A percentile compares a stretch with the other conserved stretches of the same genome.
Conservation (phyloP, 1,284 basidiomycete species). For the Malassezia yamatoensis region DNA sequence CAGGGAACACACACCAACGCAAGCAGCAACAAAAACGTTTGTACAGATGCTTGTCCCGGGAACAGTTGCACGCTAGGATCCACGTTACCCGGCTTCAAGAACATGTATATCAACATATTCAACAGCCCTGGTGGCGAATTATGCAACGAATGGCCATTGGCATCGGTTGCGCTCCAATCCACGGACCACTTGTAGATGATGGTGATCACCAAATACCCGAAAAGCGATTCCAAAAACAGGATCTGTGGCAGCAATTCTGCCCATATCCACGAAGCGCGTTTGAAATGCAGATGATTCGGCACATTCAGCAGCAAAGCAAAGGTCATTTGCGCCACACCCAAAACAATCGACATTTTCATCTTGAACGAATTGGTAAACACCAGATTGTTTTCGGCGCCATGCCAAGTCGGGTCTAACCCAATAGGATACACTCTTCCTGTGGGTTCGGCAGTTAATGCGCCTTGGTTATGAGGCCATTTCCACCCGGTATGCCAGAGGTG, state of each 20-base stretch:
- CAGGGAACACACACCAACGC: slow-evolving; percentile 87
- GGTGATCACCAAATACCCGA: slow-evolving; percentile 87
- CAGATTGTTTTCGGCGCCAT: slow-evolving; percentile 79
- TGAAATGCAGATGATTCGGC: slow-evolving; percentile 88
- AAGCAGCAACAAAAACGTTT: slow-evolving; percentile 67
- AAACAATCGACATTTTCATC: slow-evolving; percentile 99
- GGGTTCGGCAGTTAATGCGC: slow-evolving; percentile 46
- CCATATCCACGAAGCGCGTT: slow-evolving; percentile 71
- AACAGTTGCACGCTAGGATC: slow-evolving; percentile 66
- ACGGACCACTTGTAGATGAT: slow-evolving; percentile 96
- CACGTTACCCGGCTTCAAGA: slow-evolving; percentile 51
- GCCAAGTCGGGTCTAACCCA: slow-evolving; percentile 91
- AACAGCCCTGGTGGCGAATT: slow-evolving; percentile 72
- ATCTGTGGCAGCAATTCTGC: slow-evolving; percentile 94
- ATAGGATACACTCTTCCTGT: slow-evolving; percentile 68
- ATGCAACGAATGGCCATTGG: slow-evolving; percentile 50
- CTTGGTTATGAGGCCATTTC: slow-evolving; percentile 58
- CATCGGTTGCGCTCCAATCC: slow-evolving; percentile 66
- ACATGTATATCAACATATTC: slow-evolving; percentile 47
- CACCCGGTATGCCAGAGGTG: slow-evolving; percentile 82
- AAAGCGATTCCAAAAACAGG: slow-evolving; percentile 92
- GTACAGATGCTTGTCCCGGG: slow-evolving; percentile 74
- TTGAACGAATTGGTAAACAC: slow-evolving; percentile 98
- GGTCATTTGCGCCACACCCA: slow-evolving; percentile 97
- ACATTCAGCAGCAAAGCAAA: slow-evolving; percentile 92